Conservation (phyloP, 2,329 filamentous ascomycete genomes). For the Diaporthe caulivora region DNA sequence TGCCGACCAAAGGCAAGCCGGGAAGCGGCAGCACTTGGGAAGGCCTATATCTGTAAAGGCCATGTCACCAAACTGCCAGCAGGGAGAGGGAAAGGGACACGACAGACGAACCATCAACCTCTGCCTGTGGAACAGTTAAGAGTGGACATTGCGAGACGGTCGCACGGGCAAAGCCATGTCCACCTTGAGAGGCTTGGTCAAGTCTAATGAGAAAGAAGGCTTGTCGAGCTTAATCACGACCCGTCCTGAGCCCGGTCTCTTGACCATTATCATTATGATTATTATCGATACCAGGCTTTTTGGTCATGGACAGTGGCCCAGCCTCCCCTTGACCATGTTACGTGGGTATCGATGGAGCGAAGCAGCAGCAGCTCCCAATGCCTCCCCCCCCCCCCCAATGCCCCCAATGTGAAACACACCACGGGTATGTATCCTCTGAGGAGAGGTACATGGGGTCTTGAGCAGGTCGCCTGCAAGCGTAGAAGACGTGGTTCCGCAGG, state of each 20-base stretch:
- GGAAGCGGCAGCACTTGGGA: constrained; percentile 14
- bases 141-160: neutral
- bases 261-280: no score
- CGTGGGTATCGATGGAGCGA: no score
- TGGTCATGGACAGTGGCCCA: neutral
- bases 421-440: constrained; percentile 29
- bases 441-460: constrained; percentile 29
- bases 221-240: neutral
- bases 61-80: neutral
- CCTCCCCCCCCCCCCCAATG: no score
- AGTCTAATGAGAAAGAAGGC: constrained; percentile 7
- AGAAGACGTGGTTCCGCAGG: constrained; percentile 11
- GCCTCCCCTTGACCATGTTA: neutral
- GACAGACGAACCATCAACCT: neutral
- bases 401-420: neutral
- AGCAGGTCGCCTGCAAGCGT: constrained; percentile 5
- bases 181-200: neutral
- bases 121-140: neutral
- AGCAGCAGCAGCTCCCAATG: no score
- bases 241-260: constrained; percentile 1
- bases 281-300: no score
- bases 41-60: no score
- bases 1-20: constrained; percentile 3
- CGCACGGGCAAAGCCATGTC: constrained; percentile 3
- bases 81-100: no score